phyloP scores from a whole-genome alignment of 2,329 filamentous ascomycete genomes.

The Ceratocystis ficicola region DNA sequence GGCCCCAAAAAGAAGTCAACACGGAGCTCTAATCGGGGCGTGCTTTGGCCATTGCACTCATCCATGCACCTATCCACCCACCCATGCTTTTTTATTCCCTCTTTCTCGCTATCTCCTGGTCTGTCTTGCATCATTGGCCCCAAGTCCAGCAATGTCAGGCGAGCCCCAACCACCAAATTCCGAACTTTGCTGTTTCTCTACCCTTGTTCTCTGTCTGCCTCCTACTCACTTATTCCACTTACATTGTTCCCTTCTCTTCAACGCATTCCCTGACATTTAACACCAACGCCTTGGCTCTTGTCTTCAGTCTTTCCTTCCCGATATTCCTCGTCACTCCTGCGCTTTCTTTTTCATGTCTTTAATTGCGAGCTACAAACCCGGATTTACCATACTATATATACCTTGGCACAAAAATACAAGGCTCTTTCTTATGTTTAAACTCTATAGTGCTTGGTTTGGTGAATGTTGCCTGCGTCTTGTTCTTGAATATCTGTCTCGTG shows the following conservation, averaged over 20 bases:
- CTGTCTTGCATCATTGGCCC: not conserved
- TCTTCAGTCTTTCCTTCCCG: not conserved
- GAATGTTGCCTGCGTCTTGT: not conserved
- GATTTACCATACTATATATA: not conserved
- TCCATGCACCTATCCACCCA: constrained; percentile 1
- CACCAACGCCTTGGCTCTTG: not conserved
- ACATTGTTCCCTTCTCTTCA: not conserved
- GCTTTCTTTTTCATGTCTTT: constrained; percentile 5
- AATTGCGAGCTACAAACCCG: constrained; percentile 1
- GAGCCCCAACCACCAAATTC: not conserved
- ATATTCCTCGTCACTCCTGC: not conserved
- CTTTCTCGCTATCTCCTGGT: not conserved
- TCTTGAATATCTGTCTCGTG: not conserved
- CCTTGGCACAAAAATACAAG: not conserved
- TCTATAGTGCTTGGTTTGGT: not conserved
- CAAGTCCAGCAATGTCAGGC: not conserved
- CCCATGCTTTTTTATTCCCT: not conserved
- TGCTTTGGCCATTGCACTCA: constrained; percentile 2
- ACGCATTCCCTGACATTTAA: not conserved
- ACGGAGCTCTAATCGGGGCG: constrained; percentile 6
- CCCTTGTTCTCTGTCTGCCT: not conserved
- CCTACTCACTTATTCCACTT: not conserved
- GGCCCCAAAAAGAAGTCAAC: not conserved
- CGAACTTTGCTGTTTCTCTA: not conserved
- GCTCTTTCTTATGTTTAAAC: not conserved